phyloP scores from a whole-genome alignment of 2,329 filamentous ascomycete genomes.

The Apiospora rasikravindrae region DNA sequence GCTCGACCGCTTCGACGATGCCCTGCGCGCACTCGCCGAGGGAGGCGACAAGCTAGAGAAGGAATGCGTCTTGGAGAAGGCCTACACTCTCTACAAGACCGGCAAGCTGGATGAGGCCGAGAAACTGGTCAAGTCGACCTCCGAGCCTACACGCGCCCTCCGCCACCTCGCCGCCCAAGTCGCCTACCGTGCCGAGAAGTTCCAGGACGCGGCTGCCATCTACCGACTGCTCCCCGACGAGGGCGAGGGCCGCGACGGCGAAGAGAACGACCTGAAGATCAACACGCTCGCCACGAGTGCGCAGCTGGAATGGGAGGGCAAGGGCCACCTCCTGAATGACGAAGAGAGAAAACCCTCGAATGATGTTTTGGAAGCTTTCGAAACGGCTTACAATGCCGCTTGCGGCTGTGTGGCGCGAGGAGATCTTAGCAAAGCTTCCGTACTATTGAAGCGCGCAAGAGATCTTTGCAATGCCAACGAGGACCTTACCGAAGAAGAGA shows the following conservation, averaged over 20 bases:
- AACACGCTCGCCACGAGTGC: conserved; percentile 75
- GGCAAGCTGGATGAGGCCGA: conserved; percentile 71
- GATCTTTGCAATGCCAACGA: conserved; percentile 76
- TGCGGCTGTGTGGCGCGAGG: conserved; percentile 74
- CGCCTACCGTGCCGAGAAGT: conserved; percentile 77
- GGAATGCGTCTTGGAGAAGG: conserved; percentile 69
- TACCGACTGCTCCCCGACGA: conserved; percentile 63
- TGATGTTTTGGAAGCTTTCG: conserved; percentile 76
- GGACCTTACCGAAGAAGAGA: conserved; percentile 76
- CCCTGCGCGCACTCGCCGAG: conserved; percentile 70
- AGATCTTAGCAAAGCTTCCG: conserved; percentile 66
- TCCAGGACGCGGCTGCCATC: conserved; percentile 66
- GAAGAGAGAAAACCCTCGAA: conserved; percentile 60
- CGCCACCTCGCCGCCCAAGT: conserved; percentile 67
- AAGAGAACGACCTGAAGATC: conserved; percentile 77
- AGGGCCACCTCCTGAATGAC: conserved; percentile 52
- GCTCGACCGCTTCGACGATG: conserved; percentile 82
- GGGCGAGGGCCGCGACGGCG: conserved; percentile 54
- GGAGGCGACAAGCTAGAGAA: conserved; percentile 65
- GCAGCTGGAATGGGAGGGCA: conserved; percentile 73
- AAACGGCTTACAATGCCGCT: conserved; percentile 81
- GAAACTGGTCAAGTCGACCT: conserved; percentile 43
- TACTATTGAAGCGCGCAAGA: conserved; percentile 72
- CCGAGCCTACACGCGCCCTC: conserved; percentile 40
- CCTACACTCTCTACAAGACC: conserved; percentile 84